Evolutionary conservation across 306 rosid species (phyloP), one percentile per base, ranked within the genome.

Genomic region (Begonia peltatifolia): DNA sequence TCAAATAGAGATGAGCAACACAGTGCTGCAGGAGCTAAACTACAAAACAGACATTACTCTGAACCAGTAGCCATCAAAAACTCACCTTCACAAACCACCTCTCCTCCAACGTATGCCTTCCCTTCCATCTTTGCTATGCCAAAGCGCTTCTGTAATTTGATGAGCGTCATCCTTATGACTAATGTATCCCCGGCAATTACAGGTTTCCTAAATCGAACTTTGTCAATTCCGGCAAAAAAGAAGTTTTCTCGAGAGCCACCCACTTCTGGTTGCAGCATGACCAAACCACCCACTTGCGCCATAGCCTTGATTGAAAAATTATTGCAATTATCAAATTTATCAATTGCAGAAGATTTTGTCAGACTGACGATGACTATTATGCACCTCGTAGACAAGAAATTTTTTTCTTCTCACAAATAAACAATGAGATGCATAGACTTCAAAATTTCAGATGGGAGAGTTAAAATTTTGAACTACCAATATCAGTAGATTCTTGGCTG

Each of bases 121-220:
- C 95, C 97, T 59, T 82, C 95, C 95, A 84, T 81, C 82, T 88
- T 87, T 23, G 93, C 96, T 48, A 84, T 74, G 43, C 95, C 97
- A 71, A 84, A 79, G 60, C 89, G 76, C 71, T 81, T 87, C 74
- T 79, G 95, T 60, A 82, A 71, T 83, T 88, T 88, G 5, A 52
- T 42, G 10, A 88, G 93, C 38, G 87, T 84, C 97, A 84, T 89
- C 70, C 93, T 79, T 90, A 89, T 89, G 22, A 89, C 84, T 66
- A 89, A 64, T 41, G 97, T 84, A 74, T 89, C 97, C 38, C 93
- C 97, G 3, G 97, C 95, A 56, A 84, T 63, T 71, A 84, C 95
- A 0, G 93, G 95, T 67, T 82, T 89, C 36, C 97, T 76, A 58
- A 89, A 89, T 62, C 95, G 70, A 56, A 82, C 93, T 82, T 76